These are phyloP conservation scores for Celoporthe dispersa DNA, from an alignment of 2,329 filamentous ascomycete genomes.

Conservation along the genomic window DNA sequence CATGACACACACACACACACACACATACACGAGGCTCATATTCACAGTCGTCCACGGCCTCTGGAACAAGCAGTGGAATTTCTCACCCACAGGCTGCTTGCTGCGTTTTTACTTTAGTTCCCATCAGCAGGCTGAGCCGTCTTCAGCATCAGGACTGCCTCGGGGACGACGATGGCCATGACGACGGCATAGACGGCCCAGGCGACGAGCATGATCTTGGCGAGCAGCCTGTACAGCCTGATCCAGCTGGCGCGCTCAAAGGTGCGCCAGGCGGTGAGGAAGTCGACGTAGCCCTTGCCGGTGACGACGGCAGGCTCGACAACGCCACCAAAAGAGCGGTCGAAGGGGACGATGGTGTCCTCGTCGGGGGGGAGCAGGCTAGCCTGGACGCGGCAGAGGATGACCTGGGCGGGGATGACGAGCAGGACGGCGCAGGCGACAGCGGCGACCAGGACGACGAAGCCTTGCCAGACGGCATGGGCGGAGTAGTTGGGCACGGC, in stretches of 20 bases:
- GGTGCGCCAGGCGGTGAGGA: constrained; percentile 78
- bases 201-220: constrained; percentile 69
- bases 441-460: constrained; percentile 50
- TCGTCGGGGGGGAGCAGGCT: constrained; percentile 81
- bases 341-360: constrained; percentile 86
- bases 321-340: constrained; percentile 81
- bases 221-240: constrained; percentile 74
- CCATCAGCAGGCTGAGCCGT: constrained; percentile 36
- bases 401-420: constrained; percentile 75
- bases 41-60: not conserved
- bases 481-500: constrained; percentile 44
- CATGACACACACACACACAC: not conserved
- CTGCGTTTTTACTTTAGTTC: not conserved
- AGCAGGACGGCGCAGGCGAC: constrained; percentile 63
- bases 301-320: constrained; percentile 76
- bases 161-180: constrained; percentile 52
- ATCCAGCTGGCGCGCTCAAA: constrained; percentile 75
- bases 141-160: constrained; percentile 51
- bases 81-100: not conserved
- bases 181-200: constrained; percentile 53
- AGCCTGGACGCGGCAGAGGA: constrained; percentile 82
- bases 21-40: not conserved
- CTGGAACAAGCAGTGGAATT: not conserved
- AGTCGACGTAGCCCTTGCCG: constrained; percentile 71
- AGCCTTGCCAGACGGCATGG: constrained; percentile 50